Conservation (phyloP, 805 yeast genomes). For the Cyberlindnera mycetangii region DNA sequence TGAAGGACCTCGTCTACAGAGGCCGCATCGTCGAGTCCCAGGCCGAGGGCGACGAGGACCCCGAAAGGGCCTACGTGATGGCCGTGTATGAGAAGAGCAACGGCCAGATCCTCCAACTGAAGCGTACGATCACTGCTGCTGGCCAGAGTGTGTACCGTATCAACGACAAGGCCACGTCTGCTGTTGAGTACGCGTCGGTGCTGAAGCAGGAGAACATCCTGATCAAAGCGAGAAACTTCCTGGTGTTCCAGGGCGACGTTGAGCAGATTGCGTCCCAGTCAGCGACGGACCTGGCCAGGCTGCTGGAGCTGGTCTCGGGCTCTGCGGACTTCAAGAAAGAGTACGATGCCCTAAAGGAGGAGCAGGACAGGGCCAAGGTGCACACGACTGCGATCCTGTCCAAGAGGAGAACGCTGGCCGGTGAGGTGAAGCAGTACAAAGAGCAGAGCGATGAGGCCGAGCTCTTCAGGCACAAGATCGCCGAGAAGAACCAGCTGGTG, state of each 20-base stretch:
- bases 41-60: slow-evolving; percentile 26
- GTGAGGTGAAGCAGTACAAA: slow-evolving; percentile 74
- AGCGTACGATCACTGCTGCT: slow-evolving; percentile 52
- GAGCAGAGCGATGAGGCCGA: slow-evolving; percentile 74
- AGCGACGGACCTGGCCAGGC: slow-evolving; percentile 64
- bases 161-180: slow-evolving; percentile 57
- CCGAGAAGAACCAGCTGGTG: slow-evolving; percentile 46
- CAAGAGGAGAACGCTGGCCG: slow-evolving; percentile 63
- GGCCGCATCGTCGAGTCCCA: slow-evolving; percentile 43
- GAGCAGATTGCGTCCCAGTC: slow-evolving; percentile 90
- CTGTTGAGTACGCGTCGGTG: slow-evolving; percentile 59
- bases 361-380: slow-evolving; percentile 63
- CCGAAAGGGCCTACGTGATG: slow-evolving; percentile 65
- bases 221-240: slow-evolving; percentile 84
- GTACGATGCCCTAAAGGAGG: slow-evolving; percentile 61
- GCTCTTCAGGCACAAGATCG: slow-evolving; percentile 53
- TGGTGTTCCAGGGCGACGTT: slow-evolving; percentile 96
- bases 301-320: slow-evolving; percentile 84
- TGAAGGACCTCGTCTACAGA: slow-evolving; percentile 79
- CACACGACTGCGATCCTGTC: slow-evolving; percentile 61
- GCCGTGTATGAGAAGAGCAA: slow-evolving; percentile 67
- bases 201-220: slow-evolving; percentile 77
- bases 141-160: slow-evolving; percentile 71
- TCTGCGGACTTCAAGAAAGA: slow-evolving; percentile 64
- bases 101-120: slow-evolving; percentile 58